Conservation (phyloP, 2,329 filamentous ascomycete species). For the Intubia oerlemansii region DNA sequence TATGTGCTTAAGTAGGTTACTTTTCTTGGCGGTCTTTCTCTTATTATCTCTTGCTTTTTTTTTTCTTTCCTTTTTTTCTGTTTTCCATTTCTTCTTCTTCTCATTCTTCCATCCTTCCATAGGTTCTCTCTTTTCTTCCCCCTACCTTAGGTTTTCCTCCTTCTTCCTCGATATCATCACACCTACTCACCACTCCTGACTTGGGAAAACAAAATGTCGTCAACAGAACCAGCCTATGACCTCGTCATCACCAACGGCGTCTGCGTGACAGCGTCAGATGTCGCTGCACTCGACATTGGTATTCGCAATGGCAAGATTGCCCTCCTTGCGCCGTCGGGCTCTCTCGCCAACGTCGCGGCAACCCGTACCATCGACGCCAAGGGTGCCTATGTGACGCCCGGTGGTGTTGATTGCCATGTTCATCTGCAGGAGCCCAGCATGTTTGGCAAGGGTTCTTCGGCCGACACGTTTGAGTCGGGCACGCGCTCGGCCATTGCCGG, state of each 20-base stretch:
- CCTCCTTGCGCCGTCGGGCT: conserved; percentile 17
- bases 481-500: conserved; percentile 33
- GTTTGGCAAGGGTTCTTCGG: conserved; percentile 13
- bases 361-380: conserved; percentile 18
- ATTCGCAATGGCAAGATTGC: conserved; percentile 21
- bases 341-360: conserved; percentile 11
- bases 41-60: too few species aligned
- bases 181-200: too few species aligned
- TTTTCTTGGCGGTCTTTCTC: too few species aligned
- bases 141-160: too few species aligned
- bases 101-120: too few species aligned
- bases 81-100: too few species aligned
- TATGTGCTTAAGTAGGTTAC: too few species aligned
- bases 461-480: conserved; percentile 17
- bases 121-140: too few species aligned
- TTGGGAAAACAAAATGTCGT: too few species aligned
- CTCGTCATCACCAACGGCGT: conserved; percentile 21
- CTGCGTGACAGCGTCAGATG: conserved; percentile 20
- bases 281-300: conserved; percentile 19
- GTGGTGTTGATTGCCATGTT: conserved; percentile 19
- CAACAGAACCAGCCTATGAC: too few species aligned
- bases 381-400: conserved; percentile 20
- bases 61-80: too few species aligned
- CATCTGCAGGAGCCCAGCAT: conserved; percentile 18
- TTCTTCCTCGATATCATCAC: too few species aligned